Percentiles rank a stretch among this genome's conserved stretches.
phyloP scores from a whole-genome alignment of 352 stramenopile genomes.

The Globisporangium canariense region DNA sequence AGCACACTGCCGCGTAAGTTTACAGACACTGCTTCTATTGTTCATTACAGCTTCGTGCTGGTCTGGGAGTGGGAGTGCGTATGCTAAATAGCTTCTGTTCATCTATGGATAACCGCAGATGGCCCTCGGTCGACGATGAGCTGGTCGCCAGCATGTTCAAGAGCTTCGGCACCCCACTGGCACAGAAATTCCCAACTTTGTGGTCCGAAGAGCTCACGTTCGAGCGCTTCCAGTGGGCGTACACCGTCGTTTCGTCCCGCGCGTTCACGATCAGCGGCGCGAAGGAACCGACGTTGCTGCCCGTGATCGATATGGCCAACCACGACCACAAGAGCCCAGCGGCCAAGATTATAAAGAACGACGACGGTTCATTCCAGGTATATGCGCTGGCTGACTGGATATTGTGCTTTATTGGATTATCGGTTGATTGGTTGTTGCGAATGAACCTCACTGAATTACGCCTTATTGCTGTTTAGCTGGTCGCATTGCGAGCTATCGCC shows the following conservation, averaged over 20 bases:
- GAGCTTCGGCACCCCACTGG: conserved; percentile 33
- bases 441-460: background rate
- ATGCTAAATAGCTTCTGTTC: background rate
- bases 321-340: conserved; percentile 38
- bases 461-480: conserved; percentile 27
- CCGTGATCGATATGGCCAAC: conserved; percentile 82
- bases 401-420: background rate
- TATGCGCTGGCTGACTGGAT: background rate
- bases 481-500: conserved; percentile 39
- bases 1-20: conserved; percentile 43
- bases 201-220: conserved; percentile 42
- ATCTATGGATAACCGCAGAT: conserved; percentile 16
- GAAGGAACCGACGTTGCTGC: conserved; percentile 55
- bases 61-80: background rate
- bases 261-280: conserved; percentile 37
- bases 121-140: conserved; percentile 47
- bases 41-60: background rate
- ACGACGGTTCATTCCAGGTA: conserved; percentile 47
- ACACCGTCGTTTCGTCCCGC: conserved; percentile 64
- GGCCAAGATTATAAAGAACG: conserved; percentile 45
- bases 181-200: conserved; percentile 30
- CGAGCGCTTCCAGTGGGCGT: conserved; percentile 59
- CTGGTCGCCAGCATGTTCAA: conserved; percentile 51
- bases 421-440: background rate
- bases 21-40: background rate